Base-by-base conservation (phyloP, 371 early-diverging fungal genomes). In the Fennellomyces sp. region DNA sequence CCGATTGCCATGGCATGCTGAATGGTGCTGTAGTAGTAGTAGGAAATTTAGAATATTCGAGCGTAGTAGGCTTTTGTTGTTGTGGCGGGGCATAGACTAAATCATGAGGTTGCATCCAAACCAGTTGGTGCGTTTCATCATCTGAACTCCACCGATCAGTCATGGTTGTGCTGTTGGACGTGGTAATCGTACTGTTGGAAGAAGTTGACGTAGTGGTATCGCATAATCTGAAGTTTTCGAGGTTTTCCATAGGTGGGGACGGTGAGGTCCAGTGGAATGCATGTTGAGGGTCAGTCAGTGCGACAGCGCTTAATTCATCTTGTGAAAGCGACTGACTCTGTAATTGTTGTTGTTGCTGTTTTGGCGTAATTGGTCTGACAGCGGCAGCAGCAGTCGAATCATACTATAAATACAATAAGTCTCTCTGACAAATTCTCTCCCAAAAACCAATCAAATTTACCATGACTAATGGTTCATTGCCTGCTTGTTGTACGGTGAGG, bases 61-160 rank as follows among this genome's bases (percentile, higher is more conserved):
- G 13, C 10, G 29, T 5, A 15, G 21, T 27, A 3, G 8, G 26
- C 19, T 36, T 19, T 25, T 56, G 56, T 29, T 51, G 51, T 30
- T 25, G 33, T 35, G 19, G 25, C 10, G 33, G 38, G 36, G 45
- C 52, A 36, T 60, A 60, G 35, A 60, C 52, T 19, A 41, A 33
- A 29, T 60, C 60, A 28, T 60, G 60, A 5, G 60, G 60, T 4
- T 60, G 60, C 60, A 60, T 60, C 60, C 60, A 60, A 3, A 60
- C 52, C 2, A 52, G 39, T 26, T 52, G 57, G 10, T 56, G 57
- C 7, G 55, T 31, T 31, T 39, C 55, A 54, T 54, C 55, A 26
- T 54, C 55, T 11, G 28, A 36, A 36, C 26, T 17, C 23, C 36
- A 56, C 3, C 29, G 42, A 5, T 42, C 41, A 21, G 30, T 29